Conservation (phyloP, 106 monocot genomes). For the Acorus gramineus region DNA sequence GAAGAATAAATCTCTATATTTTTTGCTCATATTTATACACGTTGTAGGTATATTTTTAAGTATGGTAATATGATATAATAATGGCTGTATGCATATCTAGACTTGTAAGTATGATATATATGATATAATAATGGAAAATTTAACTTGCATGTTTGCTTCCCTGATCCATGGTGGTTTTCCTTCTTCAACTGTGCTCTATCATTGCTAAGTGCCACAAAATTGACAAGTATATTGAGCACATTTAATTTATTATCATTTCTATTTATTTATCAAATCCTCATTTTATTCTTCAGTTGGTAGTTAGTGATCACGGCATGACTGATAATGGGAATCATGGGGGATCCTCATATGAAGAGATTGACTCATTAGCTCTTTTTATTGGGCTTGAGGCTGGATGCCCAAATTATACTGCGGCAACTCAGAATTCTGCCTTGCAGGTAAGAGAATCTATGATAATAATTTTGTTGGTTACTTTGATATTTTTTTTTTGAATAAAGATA, state of each 20-base stretch:
- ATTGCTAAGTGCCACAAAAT: not conserved
- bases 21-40: no score
- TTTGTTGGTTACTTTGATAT: no score
- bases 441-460: not conserved
- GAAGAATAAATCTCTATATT: no score
- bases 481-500: no score
- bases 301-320: constrained; percentile 99
- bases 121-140: not conserved
- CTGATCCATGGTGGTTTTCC: not conserved
- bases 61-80: no score
- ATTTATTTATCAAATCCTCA: not conserved
- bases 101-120: no score
- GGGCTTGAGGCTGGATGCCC: constrained; percentile 16
- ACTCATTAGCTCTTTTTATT: constrained; percentile 77
- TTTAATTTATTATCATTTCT: no score
- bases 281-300: constrained; percentile 49
- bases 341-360: constrained; percentile 94
- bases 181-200: not conserved
- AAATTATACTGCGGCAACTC: constrained; percentile 9
- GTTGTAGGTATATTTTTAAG: no score
- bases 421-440: constrained; percentile 60
- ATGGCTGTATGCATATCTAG: no score
- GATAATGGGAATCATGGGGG: constrained; percentile 92
- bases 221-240: no score
- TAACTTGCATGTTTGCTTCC: not conserved